Evolutionary conservation across 257 asterid genomes (phyloP), one percentile per base, ranked within the genome.

Genomic region (Phtheirospermum japonicum): DNA sequence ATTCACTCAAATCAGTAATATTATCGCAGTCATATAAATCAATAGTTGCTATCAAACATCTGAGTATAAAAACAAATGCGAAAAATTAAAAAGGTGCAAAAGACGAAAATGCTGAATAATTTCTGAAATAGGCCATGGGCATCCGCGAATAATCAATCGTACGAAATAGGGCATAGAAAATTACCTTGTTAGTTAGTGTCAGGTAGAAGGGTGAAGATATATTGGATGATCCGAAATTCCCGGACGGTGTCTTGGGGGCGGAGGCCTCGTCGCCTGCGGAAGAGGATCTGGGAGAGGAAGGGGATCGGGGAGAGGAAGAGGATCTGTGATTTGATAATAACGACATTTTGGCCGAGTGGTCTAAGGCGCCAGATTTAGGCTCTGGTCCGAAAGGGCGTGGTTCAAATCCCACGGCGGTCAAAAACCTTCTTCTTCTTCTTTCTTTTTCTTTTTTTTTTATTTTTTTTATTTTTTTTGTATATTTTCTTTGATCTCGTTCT

Each of bases 291-390:
- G 53, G 42, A 51, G 69, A 40, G 31, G 56, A n/a, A 19, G n/a
- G 52, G 69, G 32, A 8, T 20, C 56, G n/a, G n/a, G n/a, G n/a
- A n/a, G n/a, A n/a, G n/a, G n/a, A n/a, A n/a, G n/a, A n/a, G n/a
- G n/a, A n/a, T n/a, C n/a, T n/a, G n/a, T n/a, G n/a, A n/a, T n/a
- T n/a, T n/a, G n/a, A n/a, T n/a, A n/a, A n/a, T n/a, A n/a, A n/a
- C n/a, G 90, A 85, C 93, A 82, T 94, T 82, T 91, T 92, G 97
- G 95, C 95, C 97, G 98, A 92, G 97, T 91, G 98, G 96, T 88
- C 95, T 91, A 91, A 91, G 98, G 95, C 95, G 98, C 96, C 95
- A 86, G 98, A 91, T 91, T 91, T 91, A 86, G 95, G 98, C 96
- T 91, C 95, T 86, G 95, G 96, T 84, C 94, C 90, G 94, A 74